phyloP scores from a whole-genome alignment of 2,329 filamentous ascomycete genomes.

The Aspergillus sclerotialis region DNA sequence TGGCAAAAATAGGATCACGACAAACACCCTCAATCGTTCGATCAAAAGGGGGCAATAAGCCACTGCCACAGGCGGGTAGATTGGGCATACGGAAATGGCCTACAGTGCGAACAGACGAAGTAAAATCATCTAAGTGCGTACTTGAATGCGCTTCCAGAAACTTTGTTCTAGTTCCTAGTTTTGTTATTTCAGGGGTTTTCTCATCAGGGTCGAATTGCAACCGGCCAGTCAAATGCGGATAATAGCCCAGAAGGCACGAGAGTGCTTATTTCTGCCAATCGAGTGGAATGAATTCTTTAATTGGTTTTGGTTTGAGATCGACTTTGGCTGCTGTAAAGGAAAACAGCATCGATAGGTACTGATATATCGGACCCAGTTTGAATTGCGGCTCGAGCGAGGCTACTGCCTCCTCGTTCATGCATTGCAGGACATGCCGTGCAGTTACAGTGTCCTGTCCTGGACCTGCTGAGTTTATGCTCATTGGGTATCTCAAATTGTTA shows the following conservation, averaged over 20 bases:
- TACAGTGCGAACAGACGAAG: not conserved
- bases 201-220: not conserved
- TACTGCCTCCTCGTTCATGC: not conserved
- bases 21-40: not conserved
- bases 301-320: not conserved
- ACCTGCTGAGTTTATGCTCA: no score
- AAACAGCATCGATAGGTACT: not conserved
- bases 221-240: not conserved
- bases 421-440: not conserved
- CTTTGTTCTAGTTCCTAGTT: not conserved
- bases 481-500: no score
- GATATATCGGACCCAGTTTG: not conserved
- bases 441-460: no score
- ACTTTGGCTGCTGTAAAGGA: no score
- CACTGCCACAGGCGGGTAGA: not conserved
- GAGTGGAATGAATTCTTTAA: not conserved
- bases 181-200: not conserved
- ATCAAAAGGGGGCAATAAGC: not conserved
- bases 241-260: not conserved
- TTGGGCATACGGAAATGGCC: not conserved
- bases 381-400: not conserved
- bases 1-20: slow-evolving; percentile 1
- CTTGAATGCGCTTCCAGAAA: not conserved
- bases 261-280: not conserved
- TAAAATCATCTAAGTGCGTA: not conserved